Conservation (phyloP, 257 asterid species). For the Striga asiatica region DNA sequence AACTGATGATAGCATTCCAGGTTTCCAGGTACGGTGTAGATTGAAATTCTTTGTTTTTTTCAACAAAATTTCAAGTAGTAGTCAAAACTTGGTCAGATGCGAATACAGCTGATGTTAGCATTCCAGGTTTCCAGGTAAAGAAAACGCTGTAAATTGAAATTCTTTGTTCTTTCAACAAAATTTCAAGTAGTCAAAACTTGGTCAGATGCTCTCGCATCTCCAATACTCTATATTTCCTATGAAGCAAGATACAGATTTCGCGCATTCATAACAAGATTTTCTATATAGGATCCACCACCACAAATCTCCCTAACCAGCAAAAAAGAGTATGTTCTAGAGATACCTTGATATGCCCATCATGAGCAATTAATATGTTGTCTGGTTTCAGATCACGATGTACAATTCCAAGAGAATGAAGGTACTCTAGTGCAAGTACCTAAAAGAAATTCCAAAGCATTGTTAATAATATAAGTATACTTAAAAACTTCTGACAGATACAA, state of each 20-base stretch:
- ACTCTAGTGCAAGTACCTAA: slow-evolving; percentile 95
- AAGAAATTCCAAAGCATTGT: slow-evolving; percentile 13
- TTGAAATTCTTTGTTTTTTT: background rate
- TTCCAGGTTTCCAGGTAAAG: background rate
- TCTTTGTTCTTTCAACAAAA: slow-evolving; percentile 1
- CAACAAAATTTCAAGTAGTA: slow-evolving; percentile 1
- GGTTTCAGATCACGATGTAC: slow-evolving; percentile 98
- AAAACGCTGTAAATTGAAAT: no score
- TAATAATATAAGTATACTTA: no score
- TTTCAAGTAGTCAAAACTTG: slow-evolving; percentile 1
- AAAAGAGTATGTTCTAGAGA: background rate
- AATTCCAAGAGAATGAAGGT: slow-evolving; percentile 89
- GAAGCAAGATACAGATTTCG: background rate
- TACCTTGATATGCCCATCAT: slow-evolving; percentile 98
- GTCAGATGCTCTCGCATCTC: background rate
- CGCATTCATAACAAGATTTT: background rate
- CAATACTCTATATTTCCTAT: background rate
- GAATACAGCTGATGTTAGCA: no score
- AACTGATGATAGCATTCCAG: slow-evolving; percentile 4
- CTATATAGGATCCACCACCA: slow-evolving; percentile 1
- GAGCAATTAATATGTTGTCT: slow-evolving; percentile 82
- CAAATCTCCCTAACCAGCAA: slow-evolving; percentile 3
- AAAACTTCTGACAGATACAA: slow-evolving; percentile 11
- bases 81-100: background rate
- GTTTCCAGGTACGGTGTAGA: background rate